Evolutionary conservation across 2,329 filamentous ascomycete species (phyloP), one percentile per base, ranked within the genome.

Genomic region (Neopestalotiopsis clavispora): DNA sequence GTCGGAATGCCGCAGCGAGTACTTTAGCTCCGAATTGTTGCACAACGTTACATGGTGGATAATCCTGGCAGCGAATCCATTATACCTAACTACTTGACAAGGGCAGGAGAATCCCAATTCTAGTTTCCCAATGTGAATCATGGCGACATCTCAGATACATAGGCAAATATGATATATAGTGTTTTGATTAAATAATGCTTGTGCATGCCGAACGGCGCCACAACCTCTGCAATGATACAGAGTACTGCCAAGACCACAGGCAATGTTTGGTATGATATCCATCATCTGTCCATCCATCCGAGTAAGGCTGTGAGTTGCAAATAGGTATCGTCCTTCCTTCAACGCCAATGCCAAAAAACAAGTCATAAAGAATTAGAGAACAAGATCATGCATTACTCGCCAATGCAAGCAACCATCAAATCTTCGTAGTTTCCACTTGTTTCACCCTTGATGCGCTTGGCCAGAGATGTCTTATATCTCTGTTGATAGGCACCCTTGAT

Each of bases 401-500:
- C 87, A 65, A 89, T 81, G 67, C 86, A 88, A n/a, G 92, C 94
- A 72, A 97, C 81, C 87, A 98, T 85, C 75, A 95, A 80, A 73
- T 83, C 87, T 81, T 93, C 86, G 74, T 96, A 97, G 80, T 97
- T 92, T 4, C 94, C 93, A 70, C 92, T 93, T 4, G 94, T 97
- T 84, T 98, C 95, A 2, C 91, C 90, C 77, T 88, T 89, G 75
- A 98, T 92, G 62, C 94, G 86, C 68, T 84, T 84, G 12, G 87
- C 85, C 68, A 98, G 81, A 71, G 90, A 90, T 75, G 83, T 89
- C 73, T 88, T 86, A 80, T 91, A 97, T 61, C 87, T 86, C 74
- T 92, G 88, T 75, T 90, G 85, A 80, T 94, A 98, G 10, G 93
- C 94, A 0, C 85, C 87, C 81, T 93, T 94, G 68, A 97, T 91